These are phyloP conservation scores for Chalciporus piperatus DNA, from an alignment of 768 basidiomycete genomes.

Conservation along the genomic window DNA sequence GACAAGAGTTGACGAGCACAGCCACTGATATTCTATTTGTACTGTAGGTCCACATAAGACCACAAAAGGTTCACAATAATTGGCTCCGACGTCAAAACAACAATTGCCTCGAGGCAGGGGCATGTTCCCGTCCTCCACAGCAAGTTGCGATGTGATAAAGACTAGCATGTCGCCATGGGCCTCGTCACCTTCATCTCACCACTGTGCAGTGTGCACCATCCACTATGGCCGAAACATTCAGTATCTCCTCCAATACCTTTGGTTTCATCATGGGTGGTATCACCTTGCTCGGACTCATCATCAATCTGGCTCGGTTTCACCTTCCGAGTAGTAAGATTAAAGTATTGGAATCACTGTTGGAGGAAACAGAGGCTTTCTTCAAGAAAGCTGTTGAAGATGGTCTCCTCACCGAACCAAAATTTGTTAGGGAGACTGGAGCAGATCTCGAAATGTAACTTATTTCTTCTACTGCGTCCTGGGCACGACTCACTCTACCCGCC, in stretches of 20 bases:
- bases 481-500: no score
- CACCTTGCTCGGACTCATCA: background rate
- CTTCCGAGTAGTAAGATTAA: slow-evolving; percentile 4
- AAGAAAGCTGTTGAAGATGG: background rate
- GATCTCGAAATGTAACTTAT: background rate
- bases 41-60: background rate
- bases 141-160: background rate
- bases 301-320: background rate
- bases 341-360: background rate
- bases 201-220: no score
- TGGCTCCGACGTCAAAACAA: background rate
- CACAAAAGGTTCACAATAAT: background rate
- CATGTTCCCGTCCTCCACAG: background rate
- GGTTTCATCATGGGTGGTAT: background rate
- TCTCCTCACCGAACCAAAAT: background rate
- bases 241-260: slow-evolving; percentile 1
- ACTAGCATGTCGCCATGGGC: background rate
- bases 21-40: background rate
- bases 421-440: background rate
- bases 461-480: no score
- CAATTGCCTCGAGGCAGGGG: background rate
- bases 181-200: background rate
- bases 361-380: background rate
- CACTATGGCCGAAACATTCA: background rate
- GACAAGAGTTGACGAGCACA: background rate